These are phyloP conservation scores for Diutina scorzettiae DNA, from an alignment of 1,139 yeast species.

Conservation along the genomic window DNA sequence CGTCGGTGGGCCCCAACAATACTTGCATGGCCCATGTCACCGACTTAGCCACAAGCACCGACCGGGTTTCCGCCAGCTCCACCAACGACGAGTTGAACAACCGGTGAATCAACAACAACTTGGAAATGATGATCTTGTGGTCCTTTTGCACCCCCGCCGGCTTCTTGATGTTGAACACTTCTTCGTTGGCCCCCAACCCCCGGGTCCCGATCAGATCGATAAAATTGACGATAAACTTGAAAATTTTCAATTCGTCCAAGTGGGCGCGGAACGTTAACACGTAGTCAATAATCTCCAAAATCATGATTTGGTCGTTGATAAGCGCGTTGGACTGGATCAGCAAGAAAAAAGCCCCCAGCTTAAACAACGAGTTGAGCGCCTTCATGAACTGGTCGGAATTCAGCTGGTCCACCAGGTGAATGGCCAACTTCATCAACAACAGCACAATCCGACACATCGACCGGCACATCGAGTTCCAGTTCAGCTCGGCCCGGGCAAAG, in stretches of 20 bases:
- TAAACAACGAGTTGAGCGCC: conserved; percentile 22
- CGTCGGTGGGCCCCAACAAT: conserved; percentile 38
- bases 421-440: conserved; percentile 33
- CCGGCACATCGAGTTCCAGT: conserved; percentile 54
- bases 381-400: conserved; percentile 21
- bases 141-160: conserved; percentile 25
- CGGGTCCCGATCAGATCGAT: conserved; percentile 41
- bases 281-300: conserved; percentile 47
- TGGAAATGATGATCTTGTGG: conserved; percentile 42
- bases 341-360: conserved; percentile 35
- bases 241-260: conserved; percentile 28
- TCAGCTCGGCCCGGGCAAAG: conserved; percentile 37
- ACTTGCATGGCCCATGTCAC: conserved; percentile 58
- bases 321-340: conserved; percentile 33
- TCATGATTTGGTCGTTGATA: conserved; percentile 46
- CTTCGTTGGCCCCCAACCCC: conserved; percentile 39
- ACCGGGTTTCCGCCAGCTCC: conserved; percentile 23
- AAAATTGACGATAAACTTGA: conserved; percentile 27
- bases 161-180: conserved; percentile 17
- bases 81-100: conserved; percentile 39
- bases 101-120: conserved; percentile 48
- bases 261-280: conserved; percentile 32
- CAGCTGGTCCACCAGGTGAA: conserved; percentile 16
- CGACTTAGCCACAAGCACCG: conserved; percentile 35
- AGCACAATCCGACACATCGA: conserved; percentile 50